Evolutionary conservation across 1,139 yeast species (phyloP).

Genomic region (Kodamaea fungicola): DNA sequence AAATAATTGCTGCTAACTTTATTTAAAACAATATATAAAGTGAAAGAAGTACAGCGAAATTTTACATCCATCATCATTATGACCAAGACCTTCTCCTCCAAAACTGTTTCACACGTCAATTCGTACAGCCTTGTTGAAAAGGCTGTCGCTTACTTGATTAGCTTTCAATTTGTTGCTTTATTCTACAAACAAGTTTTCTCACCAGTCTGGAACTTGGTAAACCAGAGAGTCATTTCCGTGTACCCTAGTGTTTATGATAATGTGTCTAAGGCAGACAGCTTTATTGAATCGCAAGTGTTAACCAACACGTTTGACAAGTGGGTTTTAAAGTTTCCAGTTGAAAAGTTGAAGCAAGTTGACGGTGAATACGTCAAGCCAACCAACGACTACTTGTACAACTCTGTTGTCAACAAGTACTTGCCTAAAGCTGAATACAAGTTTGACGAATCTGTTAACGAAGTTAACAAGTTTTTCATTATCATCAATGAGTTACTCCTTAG

Average conservation of each 20-base stretch:
- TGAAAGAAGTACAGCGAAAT: neutral
- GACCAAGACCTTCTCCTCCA: slow-evolving; percentile 27
- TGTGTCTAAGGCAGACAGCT: slow-evolving; percentile 26
- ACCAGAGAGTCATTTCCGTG: slow-evolving; percentile 21
- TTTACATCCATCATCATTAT: slow-evolving; percentile 3
- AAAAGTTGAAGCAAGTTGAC: slow-evolving; percentile 18
- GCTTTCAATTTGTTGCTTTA: slow-evolving; percentile 23
- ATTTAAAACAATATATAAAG: slow-evolving; percentile 7
- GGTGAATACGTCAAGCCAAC: slow-evolving; percentile 27
- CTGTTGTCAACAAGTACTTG: slow-evolving; percentile 29
- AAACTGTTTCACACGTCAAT: slow-evolving; percentile 32
- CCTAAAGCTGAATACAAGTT: slow-evolving; percentile 27
- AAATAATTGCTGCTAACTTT: slow-evolving; percentile 7
- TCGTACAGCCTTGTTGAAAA: slow-evolving; percentile 30
- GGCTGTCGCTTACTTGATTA: slow-evolving; percentile 21
- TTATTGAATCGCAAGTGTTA: slow-evolving; percentile 25
- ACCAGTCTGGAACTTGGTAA: slow-evolving; percentile 16
- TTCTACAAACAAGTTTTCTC: slow-evolving; percentile 19
- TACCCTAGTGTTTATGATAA: slow-evolving; percentile 23
- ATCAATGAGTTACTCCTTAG: slow-evolving; percentile 28
- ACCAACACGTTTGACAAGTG: slow-evolving; percentile 12
- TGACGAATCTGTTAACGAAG: slow-evolving; percentile 18
- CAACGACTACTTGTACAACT: slow-evolving; percentile 24
- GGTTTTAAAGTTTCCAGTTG: slow-evolving; percentile 13
- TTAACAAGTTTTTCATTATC: slow-evolving; percentile 30